phyloP scores from a whole-genome alignment of 495 filamentous ascomycete genomes.

The Aspergillus diversus region DNA sequence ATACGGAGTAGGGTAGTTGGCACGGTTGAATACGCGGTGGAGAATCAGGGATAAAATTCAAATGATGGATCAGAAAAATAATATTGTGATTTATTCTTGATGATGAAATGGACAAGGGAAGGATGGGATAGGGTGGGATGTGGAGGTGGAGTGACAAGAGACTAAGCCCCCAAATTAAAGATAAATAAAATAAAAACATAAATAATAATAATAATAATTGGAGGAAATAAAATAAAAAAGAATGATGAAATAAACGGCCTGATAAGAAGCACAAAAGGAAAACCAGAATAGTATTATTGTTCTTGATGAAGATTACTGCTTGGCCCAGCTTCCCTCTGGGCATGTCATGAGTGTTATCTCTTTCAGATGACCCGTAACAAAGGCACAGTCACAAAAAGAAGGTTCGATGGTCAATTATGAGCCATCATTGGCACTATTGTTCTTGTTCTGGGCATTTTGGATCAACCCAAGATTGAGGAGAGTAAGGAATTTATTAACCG shows the following conservation, averaged over 20 bases:
- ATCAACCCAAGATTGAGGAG: neutral
- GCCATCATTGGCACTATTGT: conserved; percentile 3
- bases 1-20: neutral
- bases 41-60: neutral
- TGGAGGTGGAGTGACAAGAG: neutral
- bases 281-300: neutral
- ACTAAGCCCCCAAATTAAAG: neutral
- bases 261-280: neutral
- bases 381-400: neutral
- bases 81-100: neutral
- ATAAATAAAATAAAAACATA: neutral
- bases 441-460: neutral
- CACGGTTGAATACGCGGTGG: neutral
- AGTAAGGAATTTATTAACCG: neutral
- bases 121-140: neutral
- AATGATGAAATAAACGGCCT: neutral
- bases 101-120: neutral
- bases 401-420: neutral
- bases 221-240: neutral
- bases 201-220: neutral
- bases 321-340: too few relatives aligned
- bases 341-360: too few relatives aligned
- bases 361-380: neutral
- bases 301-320: too few relatives aligned
- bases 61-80: conserved; percentile 2